Evolutionary conservation across 257 asterid genomes (phyloP).

Genomic region (Parsonsia alboflavescens): DNA sequence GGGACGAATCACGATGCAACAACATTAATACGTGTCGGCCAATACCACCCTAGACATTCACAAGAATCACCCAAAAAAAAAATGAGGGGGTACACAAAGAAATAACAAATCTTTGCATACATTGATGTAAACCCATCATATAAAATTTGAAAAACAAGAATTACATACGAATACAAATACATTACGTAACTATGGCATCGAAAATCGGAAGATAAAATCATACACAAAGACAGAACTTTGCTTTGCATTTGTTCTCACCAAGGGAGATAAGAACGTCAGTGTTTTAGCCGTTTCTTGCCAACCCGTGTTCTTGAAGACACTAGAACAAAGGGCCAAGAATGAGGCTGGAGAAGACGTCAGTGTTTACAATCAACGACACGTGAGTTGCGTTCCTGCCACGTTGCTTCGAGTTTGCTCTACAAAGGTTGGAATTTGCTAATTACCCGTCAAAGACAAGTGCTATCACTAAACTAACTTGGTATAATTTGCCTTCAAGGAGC

Average conservation of each 20-base stretch:
- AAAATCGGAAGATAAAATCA: not conserved
- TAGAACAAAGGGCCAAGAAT: not conserved
- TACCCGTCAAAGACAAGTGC: not conserved
- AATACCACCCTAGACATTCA: not conserved
- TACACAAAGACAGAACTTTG: not conserved
- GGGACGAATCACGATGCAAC: not conserved
- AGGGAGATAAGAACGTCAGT: not conserved
- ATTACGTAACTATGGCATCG: not conserved
- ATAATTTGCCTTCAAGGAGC: not conserved
- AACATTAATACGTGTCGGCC: not conserved
- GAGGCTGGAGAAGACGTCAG: not conserved
- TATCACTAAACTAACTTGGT: not conserved
- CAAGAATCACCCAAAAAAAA: too few species aligned
- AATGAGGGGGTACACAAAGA: not conserved
- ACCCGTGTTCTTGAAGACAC: not conserved
- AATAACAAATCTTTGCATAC: not conserved
- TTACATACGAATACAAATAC: not conserved
- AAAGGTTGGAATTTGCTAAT: not conserved
- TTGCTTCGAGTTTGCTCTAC: not conserved
- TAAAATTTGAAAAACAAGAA: too few species aligned
- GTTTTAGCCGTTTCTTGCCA: not conserved
- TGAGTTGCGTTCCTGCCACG: constrained; percentile 22
- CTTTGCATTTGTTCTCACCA: not conserved
- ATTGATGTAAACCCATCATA: not conserved
- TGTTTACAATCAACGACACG: constrained; percentile 24